Conservation (phyloP, 805 yeast genomes). For the Candida qinlingensis region DNA sequence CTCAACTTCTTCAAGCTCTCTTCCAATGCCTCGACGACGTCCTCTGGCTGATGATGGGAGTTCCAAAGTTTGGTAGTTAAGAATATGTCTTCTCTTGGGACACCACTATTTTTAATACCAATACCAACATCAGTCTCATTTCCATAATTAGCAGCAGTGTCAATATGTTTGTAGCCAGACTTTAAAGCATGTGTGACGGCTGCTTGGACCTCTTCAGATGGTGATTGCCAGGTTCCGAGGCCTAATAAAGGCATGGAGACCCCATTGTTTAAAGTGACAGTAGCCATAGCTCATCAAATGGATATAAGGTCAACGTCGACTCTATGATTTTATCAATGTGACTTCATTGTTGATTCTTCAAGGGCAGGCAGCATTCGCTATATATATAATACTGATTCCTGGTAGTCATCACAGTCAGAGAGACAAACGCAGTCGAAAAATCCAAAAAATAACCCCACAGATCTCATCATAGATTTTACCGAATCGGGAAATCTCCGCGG, state of each 20-base stretch:
- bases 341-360: too few relatives aligned
- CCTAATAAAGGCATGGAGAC: slow-evolving; percentile 43
- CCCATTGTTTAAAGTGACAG: slow-evolving; percentile 42
- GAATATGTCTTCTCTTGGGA: slow-evolving; percentile 39
- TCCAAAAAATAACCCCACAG: too few relatives aligned
- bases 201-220: slow-evolving; percentile 30
- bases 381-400: too few relatives aligned
- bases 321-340: too few relatives aligned
- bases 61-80: slow-evolving; percentile 3
- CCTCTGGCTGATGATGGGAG: slow-evolving; percentile 2
- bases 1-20: slow-evolving; percentile 37
- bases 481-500: too few relatives aligned
- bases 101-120: slow-evolving; percentile 40
- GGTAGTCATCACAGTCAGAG: too few relatives aligned
- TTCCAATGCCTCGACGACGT: slow-evolving; percentile 31
- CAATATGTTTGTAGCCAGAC: slow-evolving; percentile 64
- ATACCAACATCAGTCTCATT: slow-evolving; percentile 57
- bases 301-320: too few relatives aligned
- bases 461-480: too few relatives aligned
- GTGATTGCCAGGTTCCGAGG: slow-evolving; percentile 38
- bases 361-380: too few relatives aligned
- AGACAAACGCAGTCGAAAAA: too few relatives aligned
- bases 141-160: slow-evolving; percentile 55
- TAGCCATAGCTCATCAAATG: background rate
- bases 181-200: slow-evolving; percentile 50